Conservation (phyloP, 2,329 filamentous ascomycete genomes). For the Fusarium mangiferae region DNA sequence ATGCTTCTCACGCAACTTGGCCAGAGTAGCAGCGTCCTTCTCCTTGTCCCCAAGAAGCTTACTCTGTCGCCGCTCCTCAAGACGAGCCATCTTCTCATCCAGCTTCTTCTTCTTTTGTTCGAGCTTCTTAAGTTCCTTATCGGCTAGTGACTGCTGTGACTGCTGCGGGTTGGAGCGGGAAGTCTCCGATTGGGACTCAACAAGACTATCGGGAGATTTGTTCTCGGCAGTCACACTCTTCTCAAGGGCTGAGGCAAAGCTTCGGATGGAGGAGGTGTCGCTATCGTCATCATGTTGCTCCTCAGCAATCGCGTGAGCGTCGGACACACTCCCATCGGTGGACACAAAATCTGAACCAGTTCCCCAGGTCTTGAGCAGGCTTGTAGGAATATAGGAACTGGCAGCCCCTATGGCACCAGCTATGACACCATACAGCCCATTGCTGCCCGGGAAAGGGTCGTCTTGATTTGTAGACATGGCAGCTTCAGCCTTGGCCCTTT, state of each 20-base stretch:
- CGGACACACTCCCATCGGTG: constrained; percentile 43
- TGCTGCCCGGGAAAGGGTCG: constrained; percentile 51
- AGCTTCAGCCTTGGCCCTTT: constrained; percentile 45
- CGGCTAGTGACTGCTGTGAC: constrained; percentile 48
- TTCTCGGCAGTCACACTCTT: constrained; percentile 45
- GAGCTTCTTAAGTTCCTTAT: constrained; percentile 74
- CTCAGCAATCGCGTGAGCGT: constrained; percentile 36
- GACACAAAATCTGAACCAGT: constrained; percentile 41
- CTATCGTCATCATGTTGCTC: constrained; percentile 48
- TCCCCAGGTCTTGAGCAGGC: constrained; percentile 47
- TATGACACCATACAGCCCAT: constrained; percentile 67
- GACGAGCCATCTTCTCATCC: constrained; percentile 69
- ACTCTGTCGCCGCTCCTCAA: constrained; percentile 58
- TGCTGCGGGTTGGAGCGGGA: constrained; percentile 46
- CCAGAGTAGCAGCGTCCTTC: constrained; percentile 61
- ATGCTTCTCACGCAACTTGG: constrained; percentile 72
- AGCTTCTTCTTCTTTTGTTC: constrained; percentile 69
- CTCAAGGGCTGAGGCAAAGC: constrained; percentile 62
- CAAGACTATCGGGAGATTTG: constrained; percentile 39
- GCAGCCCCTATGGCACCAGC: constrained; percentile 63
- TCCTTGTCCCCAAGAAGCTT: constrained; percentile 60
- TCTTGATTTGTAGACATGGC: constrained; percentile 37
- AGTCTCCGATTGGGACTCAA: constrained; percentile 52
- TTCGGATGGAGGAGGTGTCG: constrained; percentile 59
- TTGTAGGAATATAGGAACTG: constrained; percentile 56